Base-by-base conservation (phyloP, 2,329 filamentous ascomycete species). In the Pyrenophora teres region DNA sequence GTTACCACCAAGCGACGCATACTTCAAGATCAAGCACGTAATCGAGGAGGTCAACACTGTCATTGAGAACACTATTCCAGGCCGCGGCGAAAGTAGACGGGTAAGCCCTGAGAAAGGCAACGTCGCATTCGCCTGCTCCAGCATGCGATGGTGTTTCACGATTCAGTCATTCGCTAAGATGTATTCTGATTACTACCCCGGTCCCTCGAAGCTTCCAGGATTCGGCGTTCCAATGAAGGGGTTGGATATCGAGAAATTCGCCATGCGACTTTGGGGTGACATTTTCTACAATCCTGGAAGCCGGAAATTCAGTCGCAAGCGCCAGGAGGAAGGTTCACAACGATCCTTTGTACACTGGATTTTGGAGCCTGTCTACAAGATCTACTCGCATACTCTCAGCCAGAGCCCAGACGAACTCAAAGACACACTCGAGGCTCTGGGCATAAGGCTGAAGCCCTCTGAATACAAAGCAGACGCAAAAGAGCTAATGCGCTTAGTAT, bases 1-100 rank as follows among this genome's bases (percentile, higher is more conserved):
- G 73, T 82, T 99, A 12, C 94, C 94, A 2, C 94, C 94, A 2
- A 90, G 87, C 60, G 94, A 99, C 71, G 94, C 94, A 10, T 99
- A 99, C 77, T 97, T 97, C 81, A 99, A 99, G 80, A 81, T 99
- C 47, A 97, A 97, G 77, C 92, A 97, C 73, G 92, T 97, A n/a
- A 86, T 99, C 46, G 94, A 99, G 74, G 91, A 97, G 75, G 92
- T 99, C 74, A 99, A 99, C 76, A 96, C 91, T 1, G 80, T 94
- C 62, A 97, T 99, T 66, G 90, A 96, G 70, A 92, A 89, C 70
- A 88, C 89, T 3, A 81, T 92, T 23, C 93, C 94, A 3, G 88
- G 90, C 2, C 84, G 85, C 63, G 92, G 92, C 23, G 90, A 90
- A 67, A 85, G 83, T 55, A 86, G 85, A 74, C 85, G 94, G 59